Evolutionary conservation across 2,329 filamentous ascomycete species (phyloP), one percentile per base, ranked within the genome.

Genomic region (Botrytis galanthina): DNA sequence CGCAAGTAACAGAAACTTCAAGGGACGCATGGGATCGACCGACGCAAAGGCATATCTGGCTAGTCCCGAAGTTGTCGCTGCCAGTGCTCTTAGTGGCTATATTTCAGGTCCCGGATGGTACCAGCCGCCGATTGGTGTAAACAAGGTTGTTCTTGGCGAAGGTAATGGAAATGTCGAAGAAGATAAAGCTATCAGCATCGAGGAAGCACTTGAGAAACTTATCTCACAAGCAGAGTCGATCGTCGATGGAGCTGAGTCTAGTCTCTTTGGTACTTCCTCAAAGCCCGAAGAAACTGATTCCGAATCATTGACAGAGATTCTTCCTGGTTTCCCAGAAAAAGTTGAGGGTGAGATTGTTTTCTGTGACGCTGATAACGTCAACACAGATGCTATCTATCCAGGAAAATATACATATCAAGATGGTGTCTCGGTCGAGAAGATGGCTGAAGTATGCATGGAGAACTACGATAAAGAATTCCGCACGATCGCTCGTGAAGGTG

Each of bases 391-490:
- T 71, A 97, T 98, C 81, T 98, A 98, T 82, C 92, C 94, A 0
- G 94, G 93, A 7, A 94, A 95, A 81, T 94, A 93, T 82, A 98
- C 95, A 0, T 98, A 98, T 83, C 93, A 97, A 81, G 95, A 98
- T 80, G 88, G 93, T 78, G 86, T 98, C 1, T 84, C 92, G 0
- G 85, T 83, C 0, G 91, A 93, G 75, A 89, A 89, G 73, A 98
- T 98, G 95, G 93, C 94, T 0, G 85, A 92, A 77, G 94, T 95
- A 0, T 95, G 92, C 82, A 98, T 98, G 94, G 88, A 92, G 81
- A 98, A 98, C 86, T 98, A 97, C 83, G 95, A 98, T 81, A 83
- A 87, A 0, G 81, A 85, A 0, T 98, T 98, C 81, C 82, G 86
- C 16, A 82, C 83, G 1, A 85, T 91, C 51, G 91, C 92, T 63